These are phyloP conservation scores for Lactarius pseudohatsudake DNA, from an alignment of 768 basidiomycete genomes.

Conservation along the genomic window DNA sequence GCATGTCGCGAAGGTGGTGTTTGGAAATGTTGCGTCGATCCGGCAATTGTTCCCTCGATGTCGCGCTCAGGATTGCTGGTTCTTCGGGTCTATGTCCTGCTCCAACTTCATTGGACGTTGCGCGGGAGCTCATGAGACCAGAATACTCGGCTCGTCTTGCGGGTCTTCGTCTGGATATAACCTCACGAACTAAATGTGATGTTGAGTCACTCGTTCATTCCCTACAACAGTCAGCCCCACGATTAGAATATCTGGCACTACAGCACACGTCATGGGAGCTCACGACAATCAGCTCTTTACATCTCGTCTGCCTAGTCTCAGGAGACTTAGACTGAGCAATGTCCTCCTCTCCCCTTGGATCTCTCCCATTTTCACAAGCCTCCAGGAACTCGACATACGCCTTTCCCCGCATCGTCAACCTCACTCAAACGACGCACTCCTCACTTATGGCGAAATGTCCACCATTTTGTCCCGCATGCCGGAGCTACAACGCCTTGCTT, in stretches of 20 bases:
- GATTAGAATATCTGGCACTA: slow-evolving; percentile 9
- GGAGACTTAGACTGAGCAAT: slow-evolving; percentile 5
- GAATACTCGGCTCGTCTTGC: slow-evolving; percentile 4
- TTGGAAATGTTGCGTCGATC: slow-evolving; percentile 12
- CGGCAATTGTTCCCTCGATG: slow-evolving; percentile 4
- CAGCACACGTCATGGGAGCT: slow-evolving; percentile 8
- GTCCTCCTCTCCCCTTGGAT: slow-evolving; percentile 9
- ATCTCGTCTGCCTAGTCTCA: slow-evolving; percentile 14
- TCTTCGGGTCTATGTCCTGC: not conserved
- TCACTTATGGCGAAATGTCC: not conserved
- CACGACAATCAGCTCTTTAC: not conserved
- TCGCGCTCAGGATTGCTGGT: slow-evolving; percentile 3
- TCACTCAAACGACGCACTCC: not conserved
- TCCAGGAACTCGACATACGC: slow-evolving; percentile 9
- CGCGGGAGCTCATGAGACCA: slow-evolving; percentile 2
- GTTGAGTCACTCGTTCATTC: slow-evolving; percentile 2
- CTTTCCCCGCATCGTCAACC: slow-evolving; percentile 5
- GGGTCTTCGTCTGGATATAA: slow-evolving; percentile 4
- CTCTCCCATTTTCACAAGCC: slow-evolving; percentile 6
- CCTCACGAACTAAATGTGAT: not conserved
- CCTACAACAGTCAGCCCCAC: slow-evolving; percentile 1
- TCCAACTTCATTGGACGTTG: not conserved
- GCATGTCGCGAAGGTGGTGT: slow-evolving; percentile 15
- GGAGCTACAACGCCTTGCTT: not conserved
- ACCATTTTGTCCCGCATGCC: slow-evolving; percentile 8